These are phyloP conservation scores for Yamadazyma paraphyllophila DNA, from an alignment of 805 yeast species.

Conservation along the genomic window DNA sequence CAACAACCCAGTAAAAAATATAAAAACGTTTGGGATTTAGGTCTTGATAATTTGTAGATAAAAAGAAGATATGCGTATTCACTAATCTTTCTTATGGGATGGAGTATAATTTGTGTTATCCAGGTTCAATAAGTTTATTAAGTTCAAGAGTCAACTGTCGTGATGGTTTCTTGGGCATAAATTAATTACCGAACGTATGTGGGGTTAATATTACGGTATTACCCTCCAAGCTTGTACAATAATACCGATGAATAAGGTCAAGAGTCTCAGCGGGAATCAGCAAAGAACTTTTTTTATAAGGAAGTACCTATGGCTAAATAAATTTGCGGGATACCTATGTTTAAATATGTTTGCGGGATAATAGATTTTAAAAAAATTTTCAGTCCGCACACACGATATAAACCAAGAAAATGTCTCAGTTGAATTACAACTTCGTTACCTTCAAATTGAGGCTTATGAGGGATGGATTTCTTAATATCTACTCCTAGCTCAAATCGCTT, in stretches of 20 bases:
- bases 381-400: slow-evolving; percentile 6
- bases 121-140: slow-evolving; percentile 39
- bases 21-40: slow-evolving; percentile 13
- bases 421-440: background rate
- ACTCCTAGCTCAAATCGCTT: too few species aligned
- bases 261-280: background rate
- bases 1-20: slow-evolving; percentile 33
- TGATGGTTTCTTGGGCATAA: slow-evolving; percentile 46
- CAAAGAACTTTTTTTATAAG: too few species aligned
- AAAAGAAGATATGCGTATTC: background rate
- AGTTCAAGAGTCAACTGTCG: slow-evolving; percentile 33
- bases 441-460: too few species aligned
- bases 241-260: slow-evolving; percentile 1
- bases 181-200: slow-evolving; percentile 12
- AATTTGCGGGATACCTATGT: background rate
- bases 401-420: slow-evolving; percentile 6
- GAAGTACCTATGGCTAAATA: background rate
- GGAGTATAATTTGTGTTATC: slow-evolving; percentile 29
- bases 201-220: slow-evolving; percentile 6
- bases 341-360: background rate
- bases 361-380: slow-evolving; percentile 3
- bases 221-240: background rate
- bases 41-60: background rate
- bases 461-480: too few species aligned
- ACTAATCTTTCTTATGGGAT: background rate